Evolutionary conservation across 495 filamentous ascomycete species (phyloP).

Genomic region (Trichoderma erinaceum): DNA sequence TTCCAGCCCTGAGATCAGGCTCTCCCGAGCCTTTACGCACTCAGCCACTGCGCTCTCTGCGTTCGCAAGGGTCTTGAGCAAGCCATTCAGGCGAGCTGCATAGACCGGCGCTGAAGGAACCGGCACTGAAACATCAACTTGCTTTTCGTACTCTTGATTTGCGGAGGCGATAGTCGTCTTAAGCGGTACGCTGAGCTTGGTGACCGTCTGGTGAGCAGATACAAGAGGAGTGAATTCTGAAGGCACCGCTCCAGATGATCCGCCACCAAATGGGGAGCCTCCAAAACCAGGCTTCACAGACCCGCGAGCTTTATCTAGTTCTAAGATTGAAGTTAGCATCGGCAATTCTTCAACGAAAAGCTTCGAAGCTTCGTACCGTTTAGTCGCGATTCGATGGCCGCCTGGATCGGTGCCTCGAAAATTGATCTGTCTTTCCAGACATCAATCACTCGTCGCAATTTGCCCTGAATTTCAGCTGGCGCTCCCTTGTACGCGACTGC

Average conservation of each 20-base stretch:
- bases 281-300: slow-evolving; percentile 60
- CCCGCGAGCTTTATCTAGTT: slow-evolving; percentile 71
- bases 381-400: slow-evolving; percentile 68
- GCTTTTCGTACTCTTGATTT: slow-evolving; percentile 72
- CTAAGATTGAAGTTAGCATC: slow-evolving; percentile 34
- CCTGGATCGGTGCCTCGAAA: slow-evolving; percentile 74
- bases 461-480: slow-evolving; percentile 74
- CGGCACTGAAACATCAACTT: slow-evolving; percentile 59
- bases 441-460: slow-evolving; percentile 81
- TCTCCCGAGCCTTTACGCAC: slow-evolving; percentile 76
- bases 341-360: not conserved
- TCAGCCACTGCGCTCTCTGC: slow-evolving; percentile 90
- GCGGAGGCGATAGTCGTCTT: slow-evolving; percentile 60
- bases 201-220: slow-evolving; percentile 62
- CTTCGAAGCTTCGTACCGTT: slow-evolving; percentile 51
- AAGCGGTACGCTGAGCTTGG: slow-evolving; percentile 58
- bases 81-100: slow-evolving; percentile 78
- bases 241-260: slow-evolving; percentile 58
- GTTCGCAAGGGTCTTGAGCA: slow-evolving; percentile 80
- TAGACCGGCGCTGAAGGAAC: slow-evolving; percentile 78
- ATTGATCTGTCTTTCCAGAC: slow-evolving; percentile 85
- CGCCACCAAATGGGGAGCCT: slow-evolving; percentile 53
- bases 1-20: slow-evolving; percentile 73
- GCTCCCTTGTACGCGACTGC: slow-evolving; percentile 81
- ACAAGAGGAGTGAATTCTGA: slow-evolving; percentile 70